Base-by-base conservation (phyloP, 768 basidiomycete genomes). In the Cystoderma amianthinum region DNA sequence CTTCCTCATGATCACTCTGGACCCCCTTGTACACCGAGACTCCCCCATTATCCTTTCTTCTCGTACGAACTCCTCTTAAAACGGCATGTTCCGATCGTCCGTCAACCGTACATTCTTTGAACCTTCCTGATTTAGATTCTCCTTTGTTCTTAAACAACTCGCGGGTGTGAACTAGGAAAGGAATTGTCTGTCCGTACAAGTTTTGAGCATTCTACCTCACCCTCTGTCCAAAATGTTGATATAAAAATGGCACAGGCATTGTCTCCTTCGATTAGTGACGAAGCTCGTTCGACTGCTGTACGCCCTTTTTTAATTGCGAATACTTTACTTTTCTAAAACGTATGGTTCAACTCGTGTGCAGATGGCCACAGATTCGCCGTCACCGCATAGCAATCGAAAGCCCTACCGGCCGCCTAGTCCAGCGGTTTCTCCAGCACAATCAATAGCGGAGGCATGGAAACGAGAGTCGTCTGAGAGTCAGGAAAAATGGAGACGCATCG, bases 361-460 rank as follows among this genome's bases (percentile, higher is more conserved):
- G 67, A 75, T 71, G 71, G 58, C 64, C 42, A 52, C 62, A 51
- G 61, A 69, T 59, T 62, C 67, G 59, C 60, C 64, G 48, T 55
- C 64, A 49, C 57, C 60, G 51, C 60, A 55, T 38, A 57, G 52
- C 42, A 47, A 52, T 43, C 56, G 59, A 50, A 59, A 63, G 58
- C 57, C 54, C 38, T 46, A 52, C 25, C 51, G 54, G 48, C 55
- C 54, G 24, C 48, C 62, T 32, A 62, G 57, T 41, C 49, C 61
- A 43, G 46, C 50, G 25, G 47, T 70, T 50, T 68, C 78, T 9
- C 76, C 78, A 25, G 74, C 76, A 3, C 75, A 79, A 47, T 71
- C 75, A 20, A 85, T 87, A 55, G 80, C 78, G 24, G 74, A 79
- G 32, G 78, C 78, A 41, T 85, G 84, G 84, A 74, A 69, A 53